phyloP scores from a whole-genome alignment of 257 asterid genomes.

The Solanum pinnatisectum region DNA sequence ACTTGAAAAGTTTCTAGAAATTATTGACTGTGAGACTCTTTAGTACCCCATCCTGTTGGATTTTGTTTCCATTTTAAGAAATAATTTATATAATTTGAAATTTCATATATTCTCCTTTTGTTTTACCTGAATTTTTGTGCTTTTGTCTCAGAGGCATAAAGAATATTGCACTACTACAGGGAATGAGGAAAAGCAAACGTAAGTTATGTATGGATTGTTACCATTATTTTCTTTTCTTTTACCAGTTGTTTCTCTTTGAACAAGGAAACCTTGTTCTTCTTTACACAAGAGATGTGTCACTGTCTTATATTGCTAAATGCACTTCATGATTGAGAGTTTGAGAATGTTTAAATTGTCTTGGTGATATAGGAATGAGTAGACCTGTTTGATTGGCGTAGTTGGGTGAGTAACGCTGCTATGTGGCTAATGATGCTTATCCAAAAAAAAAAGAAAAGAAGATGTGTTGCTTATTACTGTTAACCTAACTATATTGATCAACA shows the following conservation, averaged over 20 bases:
- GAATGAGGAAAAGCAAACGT: slow-evolving; percentile 25
- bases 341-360: too few species aligned
- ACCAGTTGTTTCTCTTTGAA: not conserved
- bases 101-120: not conserved
- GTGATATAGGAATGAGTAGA: too few species aligned
- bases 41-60: not conserved
- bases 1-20: not conserved
- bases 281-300: not conserved
- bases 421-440: not conserved
- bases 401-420: not conserved
- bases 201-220: not conserved
- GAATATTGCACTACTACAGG: slow-evolving; percentile 16
- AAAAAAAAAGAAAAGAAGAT: not conserved
- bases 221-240: not conserved
- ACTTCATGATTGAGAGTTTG: too few species aligned
- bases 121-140: not conserved
- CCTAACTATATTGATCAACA: not conserved
- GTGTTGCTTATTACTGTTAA: not conserved
- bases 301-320: too few species aligned
- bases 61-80: not conserved
- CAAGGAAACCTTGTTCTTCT: not conserved
- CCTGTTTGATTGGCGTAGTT: too few species aligned
- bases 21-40: not conserved
- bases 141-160: slow-evolving; percentile 13
- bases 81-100: not conserved